phyloP scores from a whole-genome alignment of 106 monocot genomes.

The Hemerocallis citrina region DNA sequence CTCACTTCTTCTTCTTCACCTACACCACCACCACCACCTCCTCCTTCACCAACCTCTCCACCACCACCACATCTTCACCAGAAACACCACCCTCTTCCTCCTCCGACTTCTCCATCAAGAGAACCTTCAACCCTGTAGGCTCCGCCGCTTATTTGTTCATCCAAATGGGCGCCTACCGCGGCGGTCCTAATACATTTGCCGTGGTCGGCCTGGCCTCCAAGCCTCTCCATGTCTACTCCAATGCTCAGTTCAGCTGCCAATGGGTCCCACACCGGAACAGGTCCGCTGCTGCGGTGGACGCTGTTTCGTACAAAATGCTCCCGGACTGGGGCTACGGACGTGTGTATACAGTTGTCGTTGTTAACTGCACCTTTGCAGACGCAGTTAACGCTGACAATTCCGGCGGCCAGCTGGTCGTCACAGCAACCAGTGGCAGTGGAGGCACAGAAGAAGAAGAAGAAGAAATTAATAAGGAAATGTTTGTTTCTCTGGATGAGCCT shows the following conservation, averaged over 20 bases:
- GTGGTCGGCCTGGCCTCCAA: constrained; percentile 62
- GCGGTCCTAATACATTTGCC: constrained; percentile 48
- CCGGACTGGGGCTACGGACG: constrained; percentile 81
- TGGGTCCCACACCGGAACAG: constrained; percentile 23
- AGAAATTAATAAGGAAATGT: constrained; percentile 14
- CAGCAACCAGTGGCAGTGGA: constrained; percentile 11
- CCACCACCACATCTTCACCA: no score
- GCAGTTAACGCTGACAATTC: constrained; percentile 23
- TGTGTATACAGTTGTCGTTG: constrained; percentile 68
- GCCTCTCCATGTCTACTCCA: constrained; percentile 53
- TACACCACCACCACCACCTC: not conserved
- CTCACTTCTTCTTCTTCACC: not conserved
- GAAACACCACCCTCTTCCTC: not conserved
- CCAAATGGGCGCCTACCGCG: constrained; percentile 70
- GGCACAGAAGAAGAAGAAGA: not conserved
- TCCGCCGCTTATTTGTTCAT: constrained; percentile 56
- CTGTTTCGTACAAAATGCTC: constrained; percentile 33
- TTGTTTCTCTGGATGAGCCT: constrained; percentile 38
- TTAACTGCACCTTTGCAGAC: constrained; percentile 51
- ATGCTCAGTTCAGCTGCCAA: constrained; percentile 46
- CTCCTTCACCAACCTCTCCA: not conserved
- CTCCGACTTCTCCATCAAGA: constrained; percentile 2
- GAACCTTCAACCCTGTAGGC: constrained; percentile 44
- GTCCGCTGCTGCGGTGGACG: constrained; percentile 1
- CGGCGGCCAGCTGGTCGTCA: constrained; percentile 42